These are phyloP conservation scores for Penicillium flavigenum DNA, from an alignment of 495 filamentous ascomycete species.

Conservation along the genomic window DNA sequence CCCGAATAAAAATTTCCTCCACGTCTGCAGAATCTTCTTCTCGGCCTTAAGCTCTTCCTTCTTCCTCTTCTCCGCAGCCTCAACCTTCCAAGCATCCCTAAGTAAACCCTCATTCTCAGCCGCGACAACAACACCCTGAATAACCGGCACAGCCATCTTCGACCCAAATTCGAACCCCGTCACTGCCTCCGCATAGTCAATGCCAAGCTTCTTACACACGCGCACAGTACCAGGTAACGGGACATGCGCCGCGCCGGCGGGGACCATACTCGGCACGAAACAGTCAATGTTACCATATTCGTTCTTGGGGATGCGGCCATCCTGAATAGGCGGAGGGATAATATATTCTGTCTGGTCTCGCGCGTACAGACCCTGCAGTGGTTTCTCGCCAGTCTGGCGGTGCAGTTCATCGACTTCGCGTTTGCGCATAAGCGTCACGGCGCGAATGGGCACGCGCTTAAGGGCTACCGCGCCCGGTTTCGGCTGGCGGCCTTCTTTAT, in stretches of 20 bases:
- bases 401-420: conserved; percentile 86
- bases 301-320: conserved; percentile 92
- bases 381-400: conserved; percentile 74
- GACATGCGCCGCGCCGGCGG: conserved; percentile 77
- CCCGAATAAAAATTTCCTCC: conserved; percentile 85
- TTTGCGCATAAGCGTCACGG: conserved; percentile 83
- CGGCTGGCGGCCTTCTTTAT: conserved; percentile 86
- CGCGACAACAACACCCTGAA: conserved; percentile 87
- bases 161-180: conserved; percentile 96
- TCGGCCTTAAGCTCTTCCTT: conserved; percentile 82
- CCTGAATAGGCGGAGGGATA: conserved; percentile 75
- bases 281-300: conserved; percentile 96
- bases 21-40: conserved; percentile 69
- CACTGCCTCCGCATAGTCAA: conserved; percentile 93
- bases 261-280: conserved; percentile 91
- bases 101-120: conserved; percentile 71
- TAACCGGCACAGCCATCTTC: conserved; percentile 86
- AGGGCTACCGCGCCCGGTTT: conserved; percentile 67
- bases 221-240: conserved; percentile 71
- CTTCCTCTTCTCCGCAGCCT: conserved; percentile 72
- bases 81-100: conserved; percentile 76
- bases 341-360: conserved; percentile 90
- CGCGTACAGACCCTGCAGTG: conserved; percentile 82
- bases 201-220: conserved; percentile 77
- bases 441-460: conserved; percentile 86